Evolutionary conservation across 1,284 basidiomycete species (phyloP).

Genomic region (Ceratobasidium sp.): DNA sequence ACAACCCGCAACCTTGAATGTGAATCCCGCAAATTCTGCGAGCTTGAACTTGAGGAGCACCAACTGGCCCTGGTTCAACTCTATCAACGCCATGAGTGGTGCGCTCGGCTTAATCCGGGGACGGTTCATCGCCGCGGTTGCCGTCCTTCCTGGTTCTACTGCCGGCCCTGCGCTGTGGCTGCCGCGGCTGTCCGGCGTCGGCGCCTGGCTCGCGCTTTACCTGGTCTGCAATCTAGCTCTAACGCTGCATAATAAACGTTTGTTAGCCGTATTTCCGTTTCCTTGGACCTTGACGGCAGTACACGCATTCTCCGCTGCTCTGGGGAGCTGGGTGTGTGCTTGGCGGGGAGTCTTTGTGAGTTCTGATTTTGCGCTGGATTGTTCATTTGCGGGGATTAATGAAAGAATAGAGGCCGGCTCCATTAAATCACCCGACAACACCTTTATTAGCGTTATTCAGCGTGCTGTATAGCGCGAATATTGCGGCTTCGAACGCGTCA

Average conservation of each 20-base stretch:
- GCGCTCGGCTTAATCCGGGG: too few relatives aligned
- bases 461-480: conserved; percentile 90
- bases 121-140: too few relatives aligned
- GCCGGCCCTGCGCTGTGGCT: too few relatives aligned
- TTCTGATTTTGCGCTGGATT: conserved; percentile 30
- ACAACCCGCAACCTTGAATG: too few relatives aligned
- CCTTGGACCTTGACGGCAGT: conserved; percentile 91
- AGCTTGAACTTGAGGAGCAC: too few relatives aligned
- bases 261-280: conserved; percentile 90
- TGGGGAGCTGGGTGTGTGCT: conserved; percentile 82
- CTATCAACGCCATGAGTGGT: too few relatives aligned
- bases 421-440: conserved; percentile 69
- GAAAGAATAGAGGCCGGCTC: conserved; percentile 62
- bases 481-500: conserved; percentile 91
- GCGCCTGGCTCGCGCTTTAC: conserved; percentile 80
- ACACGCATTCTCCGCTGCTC: conserved; percentile 84
- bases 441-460: conserved; percentile 83
- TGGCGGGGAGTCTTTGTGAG: conserved; percentile 70
- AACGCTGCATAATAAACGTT: conserved; percentile 93
- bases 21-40: too few relatives aligned
- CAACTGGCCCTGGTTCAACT: too few relatives aligned
- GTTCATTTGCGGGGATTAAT: background rate
- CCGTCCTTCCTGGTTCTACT: too few relatives aligned
- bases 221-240: conserved; percentile 90
- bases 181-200: conserved; percentile 4